phyloP scores from a whole-genome alignment of 1,139 yeast species.

The Yamadazyma diospyri region DNA sequence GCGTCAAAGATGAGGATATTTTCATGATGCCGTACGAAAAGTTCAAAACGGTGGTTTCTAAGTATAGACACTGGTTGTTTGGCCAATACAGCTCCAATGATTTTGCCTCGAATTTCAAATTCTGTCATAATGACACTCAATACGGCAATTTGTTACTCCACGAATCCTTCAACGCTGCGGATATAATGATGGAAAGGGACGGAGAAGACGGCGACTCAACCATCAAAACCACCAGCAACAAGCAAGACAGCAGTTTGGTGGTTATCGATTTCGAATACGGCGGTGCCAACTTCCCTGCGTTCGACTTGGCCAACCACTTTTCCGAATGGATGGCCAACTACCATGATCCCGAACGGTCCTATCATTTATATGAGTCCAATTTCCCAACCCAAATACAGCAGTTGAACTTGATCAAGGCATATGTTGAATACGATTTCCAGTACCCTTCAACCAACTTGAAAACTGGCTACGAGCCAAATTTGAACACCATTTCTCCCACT shows the following conservation, averaged over 20 bases:
- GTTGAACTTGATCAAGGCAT: constrained; percentile 68
- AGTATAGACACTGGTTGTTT: constrained; percentile 63
- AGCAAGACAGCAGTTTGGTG: constrained; percentile 68
- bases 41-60: constrained; percentile 45
- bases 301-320: constrained; percentile 83
- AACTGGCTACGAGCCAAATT: constrained; percentile 12
- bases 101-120: constrained; percentile 53
- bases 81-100: constrained; percentile 45
- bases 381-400: constrained; percentile 72
- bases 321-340: constrained; percentile 98
- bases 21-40: constrained; percentile 47
- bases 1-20: constrained; percentile 35
- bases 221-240: constrained; percentile 29
- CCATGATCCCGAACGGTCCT: constrained; percentile 61
- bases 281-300: constrained; percentile 90
- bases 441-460: constrained; percentile 33
- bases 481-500: constrained; percentile 19
- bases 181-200: constrained; percentile 33
- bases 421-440: constrained; percentile 55
- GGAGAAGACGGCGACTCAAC: constrained; percentile 15
- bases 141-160: constrained; percentile 80
- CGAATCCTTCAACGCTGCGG: constrained; percentile 31
- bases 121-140: constrained; percentile 95
- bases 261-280: constrained; percentile 97
- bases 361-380: constrained; percentile 49